Evolutionary conservation across 495 filamentous ascomycete genomes (phyloP).

Genomic region (Arthonia radiata): DNA sequence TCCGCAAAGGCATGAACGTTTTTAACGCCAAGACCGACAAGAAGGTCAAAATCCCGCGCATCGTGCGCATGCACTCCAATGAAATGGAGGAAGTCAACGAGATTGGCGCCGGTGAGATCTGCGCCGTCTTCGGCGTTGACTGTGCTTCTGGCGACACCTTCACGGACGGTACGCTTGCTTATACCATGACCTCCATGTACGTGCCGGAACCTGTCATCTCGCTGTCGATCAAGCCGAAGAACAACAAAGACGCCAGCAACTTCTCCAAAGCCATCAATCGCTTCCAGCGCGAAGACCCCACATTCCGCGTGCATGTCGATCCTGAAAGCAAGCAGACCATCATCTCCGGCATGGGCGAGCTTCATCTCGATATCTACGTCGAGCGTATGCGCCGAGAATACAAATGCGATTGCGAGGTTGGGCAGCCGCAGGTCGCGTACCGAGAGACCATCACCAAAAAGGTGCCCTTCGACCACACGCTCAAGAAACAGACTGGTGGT

Average conservation of each 20-base stretch:
- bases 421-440: conserved; percentile 92
- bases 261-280: conserved; percentile 98
- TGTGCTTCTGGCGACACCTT: conserved; percentile 97
- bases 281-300: conserved; percentile 97
- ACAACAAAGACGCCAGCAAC: conserved; percentile 72
- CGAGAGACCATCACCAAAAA: conserved; percentile 68
- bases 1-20: conserved; percentile 70
- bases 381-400: conserved; percentile 98
- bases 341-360: conserved; percentile 95
- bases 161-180: conserved; percentile 81
- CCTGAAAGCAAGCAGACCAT: conserved; percentile 80
- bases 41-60: conserved; percentile 90
- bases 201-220: conserved; percentile 97
- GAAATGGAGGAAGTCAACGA: conserved; percentile 94
- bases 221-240: conserved; percentile 88
- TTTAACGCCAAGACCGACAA: conserved; percentile 87
- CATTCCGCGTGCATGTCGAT: conserved; percentile 86
- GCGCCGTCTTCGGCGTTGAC: conserved; percentile 94
- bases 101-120: conserved; percentile 90
- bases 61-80: conserved; percentile 98
- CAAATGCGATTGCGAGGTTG: conserved; percentile 81
- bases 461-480: conserved; percentile 69
- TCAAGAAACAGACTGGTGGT: conserved; percentile 92
- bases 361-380: conserved; percentile 93
- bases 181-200: conserved; percentile 96